phyloP scores from a whole-genome alignment of 2,329 filamentous ascomycete species.

The Stenocarpella maydis region DNA sequence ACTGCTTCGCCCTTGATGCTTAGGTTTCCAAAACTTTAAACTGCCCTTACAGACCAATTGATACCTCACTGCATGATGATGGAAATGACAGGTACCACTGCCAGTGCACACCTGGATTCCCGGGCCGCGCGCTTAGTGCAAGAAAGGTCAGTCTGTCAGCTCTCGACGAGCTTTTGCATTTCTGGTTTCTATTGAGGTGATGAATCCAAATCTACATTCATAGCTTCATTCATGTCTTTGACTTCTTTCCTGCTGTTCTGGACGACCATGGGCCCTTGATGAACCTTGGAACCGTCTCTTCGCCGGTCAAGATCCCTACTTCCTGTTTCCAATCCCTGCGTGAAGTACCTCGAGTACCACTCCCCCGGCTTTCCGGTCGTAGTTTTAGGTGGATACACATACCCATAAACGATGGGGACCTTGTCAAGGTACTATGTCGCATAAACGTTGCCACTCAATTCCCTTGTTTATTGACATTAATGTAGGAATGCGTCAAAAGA shows the following conservation, averaged over 20 bases:
- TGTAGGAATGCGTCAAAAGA: neutral
- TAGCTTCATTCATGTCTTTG: neutral
- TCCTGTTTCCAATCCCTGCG: neutral
- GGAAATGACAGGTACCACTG: too few relatives aligned
- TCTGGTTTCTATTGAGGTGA: neutral
- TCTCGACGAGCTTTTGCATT: neutral
- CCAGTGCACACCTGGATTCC: too few relatives aligned
- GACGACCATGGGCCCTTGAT: neutral
- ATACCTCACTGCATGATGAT: too few relatives aligned
- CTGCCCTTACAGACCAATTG: too few relatives aligned
- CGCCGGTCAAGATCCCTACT: neutral
- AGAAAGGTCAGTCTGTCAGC: neutral
- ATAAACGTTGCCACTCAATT: neutral
- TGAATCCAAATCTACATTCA: neutral
- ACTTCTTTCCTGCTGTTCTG: neutral
- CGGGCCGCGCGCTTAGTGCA: too few relatives aligned
- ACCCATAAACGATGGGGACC: neutral
- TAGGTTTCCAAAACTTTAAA: too few relatives aligned
- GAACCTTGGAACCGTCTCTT: neutral
- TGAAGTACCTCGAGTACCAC: too few relatives aligned
- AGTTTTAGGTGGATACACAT: neutral
- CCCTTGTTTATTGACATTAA: neutral
- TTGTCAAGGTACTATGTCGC: neutral
- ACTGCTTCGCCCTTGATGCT: too few relatives aligned
- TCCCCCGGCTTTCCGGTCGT: neutral